Evolutionary conservation across 2,329 filamentous ascomycete genomes (phyloP), one percentile per base, ranked within the genome.

Genomic region (Neonectria sp.): DNA sequence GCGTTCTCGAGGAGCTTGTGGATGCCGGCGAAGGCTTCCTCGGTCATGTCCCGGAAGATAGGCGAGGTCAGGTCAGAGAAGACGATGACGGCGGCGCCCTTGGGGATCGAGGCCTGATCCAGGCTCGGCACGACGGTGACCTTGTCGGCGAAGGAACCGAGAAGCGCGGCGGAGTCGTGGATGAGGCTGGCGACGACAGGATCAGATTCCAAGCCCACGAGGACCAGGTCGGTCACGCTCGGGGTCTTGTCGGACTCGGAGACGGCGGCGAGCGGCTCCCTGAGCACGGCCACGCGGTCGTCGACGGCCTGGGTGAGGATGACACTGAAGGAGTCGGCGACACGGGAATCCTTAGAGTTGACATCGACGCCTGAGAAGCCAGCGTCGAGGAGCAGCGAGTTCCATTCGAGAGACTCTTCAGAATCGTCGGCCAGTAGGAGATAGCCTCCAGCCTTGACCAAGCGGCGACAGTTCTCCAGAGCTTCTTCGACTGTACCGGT

Each of bases 11-110:
- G 29, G n/a, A 53, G 49, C 17, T 3, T 13, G 29, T 53, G 49
- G 29, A 53, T 53, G 29, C 49, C 49, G 3, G 17, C n/a, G 12
- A 53, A 35, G n/a, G 29, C 31, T 7, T 35, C 29, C 25, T 53
- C 49, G 11, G 49, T 35, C 29, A 53, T 35, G 9, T 21, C 29
- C 7, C 31, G 49, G 49, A 53, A 53, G n/a, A 53, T 15, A n/a
- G 49, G 49, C 29, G 29, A 21, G 8, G 29, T 35, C 11, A 53
- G 31, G 17, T 53, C 49, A 2, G 49, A 52, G 27, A 33, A 52
- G 48, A 52, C 48, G 27, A 52, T 21, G 48, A 52, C 48, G 27
- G 48, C 48, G 27, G 48, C 48, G 8, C 48, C 48, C 29, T 52
- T 52, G 48, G 48, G 48, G 17, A 52, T 27, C 27, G 48, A 52